Evolutionary conservation across 1,139 yeast genomes (phyloP).

Genomic region (Protomyces arabidopsidicola): DNA sequence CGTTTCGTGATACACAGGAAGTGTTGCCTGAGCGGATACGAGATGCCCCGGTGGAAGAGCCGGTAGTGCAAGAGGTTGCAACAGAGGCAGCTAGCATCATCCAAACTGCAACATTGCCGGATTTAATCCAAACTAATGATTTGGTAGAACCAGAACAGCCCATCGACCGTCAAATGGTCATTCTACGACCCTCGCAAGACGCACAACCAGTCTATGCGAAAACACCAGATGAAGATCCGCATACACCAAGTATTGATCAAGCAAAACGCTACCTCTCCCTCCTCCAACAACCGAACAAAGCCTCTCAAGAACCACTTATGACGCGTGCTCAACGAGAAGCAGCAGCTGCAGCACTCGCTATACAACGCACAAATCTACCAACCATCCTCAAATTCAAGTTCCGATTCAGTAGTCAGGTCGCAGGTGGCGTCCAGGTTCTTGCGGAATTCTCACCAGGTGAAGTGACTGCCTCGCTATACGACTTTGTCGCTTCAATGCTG

Average conservation of each 20-base stretch:
- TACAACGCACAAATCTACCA: no score
- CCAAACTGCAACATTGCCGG: not conserved
- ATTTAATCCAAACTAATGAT: not conserved
- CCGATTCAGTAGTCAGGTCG: not conserved
- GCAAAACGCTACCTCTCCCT: not conserved
- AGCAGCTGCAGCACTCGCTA: no score
- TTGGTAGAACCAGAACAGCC: not conserved
- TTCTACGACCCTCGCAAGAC: not conserved
- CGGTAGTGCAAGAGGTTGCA: not conserved
- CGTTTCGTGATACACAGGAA: slow-evolving; percentile 2
- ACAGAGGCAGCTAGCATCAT: not conserved
- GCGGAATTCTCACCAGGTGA: not conserved
- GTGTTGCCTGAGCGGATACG: not conserved
- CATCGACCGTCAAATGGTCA: not conserved
- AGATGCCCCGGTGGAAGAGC: not conserved
- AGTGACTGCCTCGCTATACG: not conserved
- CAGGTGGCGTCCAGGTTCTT: not conserved
- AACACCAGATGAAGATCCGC: not conserved
- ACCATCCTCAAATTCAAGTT: not conserved
- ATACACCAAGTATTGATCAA: not conserved
- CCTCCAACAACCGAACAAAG: not conserved
- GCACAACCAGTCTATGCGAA: not conserved
- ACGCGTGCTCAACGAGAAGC: not conserved
- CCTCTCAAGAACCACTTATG: not conserved
- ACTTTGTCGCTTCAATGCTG: not conserved